Conservation (phyloP, 1,139 yeast genomes). For the Hyphopichia fennica region DNA sequence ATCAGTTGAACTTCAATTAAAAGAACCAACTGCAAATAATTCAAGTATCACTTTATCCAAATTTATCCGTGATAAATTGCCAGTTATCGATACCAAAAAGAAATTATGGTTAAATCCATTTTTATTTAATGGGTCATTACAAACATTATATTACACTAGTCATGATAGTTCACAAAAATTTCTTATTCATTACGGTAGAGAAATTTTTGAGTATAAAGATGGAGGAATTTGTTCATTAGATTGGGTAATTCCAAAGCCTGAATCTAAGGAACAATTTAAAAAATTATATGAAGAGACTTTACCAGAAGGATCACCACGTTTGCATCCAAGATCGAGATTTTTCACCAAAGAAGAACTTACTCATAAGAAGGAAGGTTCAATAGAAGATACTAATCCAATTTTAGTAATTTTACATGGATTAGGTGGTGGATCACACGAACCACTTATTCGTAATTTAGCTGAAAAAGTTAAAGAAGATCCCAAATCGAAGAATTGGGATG, state of each 20-base stretch:
- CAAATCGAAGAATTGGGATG: constrained; percentile 42
- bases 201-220: constrained; percentile 58
- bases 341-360: constrained; percentile 45
- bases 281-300: constrained; percentile 52
- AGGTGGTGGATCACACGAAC: constrained; percentile 91
- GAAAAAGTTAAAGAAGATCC: constrained; percentile 28
- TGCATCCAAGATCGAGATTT: constrained; percentile 78
- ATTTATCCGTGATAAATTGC: constrained; percentile 22
- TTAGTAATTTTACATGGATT: constrained; percentile 78
- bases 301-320: constrained; percentile 68
- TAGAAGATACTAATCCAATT: constrained; percentile 50
- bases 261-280: constrained; percentile 47
- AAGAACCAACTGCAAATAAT: constrained; percentile 9
- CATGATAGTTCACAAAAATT: constrained; percentile 54
- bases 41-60: constrained; percentile 19
- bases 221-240: constrained; percentile 77
- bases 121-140: constrained; percentile 72
- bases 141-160: constrained; percentile 65
- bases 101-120: constrained; percentile 61
- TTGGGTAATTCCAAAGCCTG: constrained; percentile 61
- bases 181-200: constrained; percentile 74
- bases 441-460: constrained; percentile 70
- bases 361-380: constrained; percentile 25
- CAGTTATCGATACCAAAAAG: constrained; percentile 26
- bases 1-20: constrained; percentile 18